Conservation (phyloP, 495 filamentous ascomycete genomes). For the Letharia columbiana region DNA sequence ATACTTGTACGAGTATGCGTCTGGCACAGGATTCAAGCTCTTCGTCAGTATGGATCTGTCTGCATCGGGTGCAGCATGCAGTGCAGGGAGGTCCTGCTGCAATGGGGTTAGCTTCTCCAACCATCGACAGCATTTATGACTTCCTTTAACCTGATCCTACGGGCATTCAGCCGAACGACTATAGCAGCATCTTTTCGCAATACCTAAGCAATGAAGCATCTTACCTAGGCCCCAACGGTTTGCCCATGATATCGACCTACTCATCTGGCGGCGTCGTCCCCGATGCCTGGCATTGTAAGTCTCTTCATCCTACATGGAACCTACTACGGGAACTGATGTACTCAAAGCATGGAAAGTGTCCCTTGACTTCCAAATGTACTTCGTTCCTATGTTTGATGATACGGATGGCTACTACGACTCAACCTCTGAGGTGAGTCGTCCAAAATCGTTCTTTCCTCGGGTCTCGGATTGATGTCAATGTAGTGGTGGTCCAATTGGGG, state of each 20-base stretch:
- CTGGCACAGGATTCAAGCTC: conserved; percentile 26
- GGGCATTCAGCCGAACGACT: conserved; percentile 9
- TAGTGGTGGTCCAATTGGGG: conserved; percentile 20
- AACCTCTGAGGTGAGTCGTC: neutral
- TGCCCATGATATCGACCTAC: conserved; percentile 15
- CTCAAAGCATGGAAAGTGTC: conserved; percentile 7
- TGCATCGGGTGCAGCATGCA: conserved; percentile 4
- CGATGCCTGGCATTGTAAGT: conserved; percentile 13
- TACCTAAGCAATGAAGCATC: conserved; percentile 20
- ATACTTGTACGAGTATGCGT: conserved; percentile 22
- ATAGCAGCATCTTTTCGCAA: neutral
- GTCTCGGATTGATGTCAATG: neutral
- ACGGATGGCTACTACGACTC: conserved; percentile 23
- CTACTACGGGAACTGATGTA: conserved; percentile 3
- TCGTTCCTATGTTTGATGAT: conserved; percentile 25
- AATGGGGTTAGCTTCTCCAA: conserved; percentile 11
- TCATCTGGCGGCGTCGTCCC: conserved; percentile 11
- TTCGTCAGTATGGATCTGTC: conserved; percentile 29
- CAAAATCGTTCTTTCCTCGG: neutral
- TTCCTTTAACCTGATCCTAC: neutral
- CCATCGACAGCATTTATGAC: neutral
- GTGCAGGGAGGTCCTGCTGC: neutral
- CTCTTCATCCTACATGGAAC: neutral
- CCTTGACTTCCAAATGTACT: conserved; percentile 17
- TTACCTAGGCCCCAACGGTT: conserved; percentile 22